A percentile compares a stretch with the other conserved stretches of the same genome.
Conservation (phyloP, 1,284 basidiomycete species). For the Ceratorhiza oryzae-sativae region DNA sequence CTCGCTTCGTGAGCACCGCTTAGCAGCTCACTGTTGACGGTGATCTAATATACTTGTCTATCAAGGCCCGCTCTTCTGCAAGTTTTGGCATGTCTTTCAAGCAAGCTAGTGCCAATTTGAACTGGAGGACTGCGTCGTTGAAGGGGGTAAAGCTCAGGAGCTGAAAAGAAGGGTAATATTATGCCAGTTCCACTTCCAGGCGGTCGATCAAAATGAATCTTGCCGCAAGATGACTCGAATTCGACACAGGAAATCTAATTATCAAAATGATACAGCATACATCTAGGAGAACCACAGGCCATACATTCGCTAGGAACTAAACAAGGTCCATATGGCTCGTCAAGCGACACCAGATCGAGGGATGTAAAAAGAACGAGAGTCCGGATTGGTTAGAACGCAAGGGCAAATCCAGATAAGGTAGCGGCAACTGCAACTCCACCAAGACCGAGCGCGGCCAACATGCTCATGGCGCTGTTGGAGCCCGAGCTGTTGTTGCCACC, state of each 20-base stretch:
- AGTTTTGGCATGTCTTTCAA: no score
- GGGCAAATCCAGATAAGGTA: not conserved
- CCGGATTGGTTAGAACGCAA: conserved; percentile 6
- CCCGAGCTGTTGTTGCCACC: not conserved
- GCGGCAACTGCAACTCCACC: conserved; percentile 1
- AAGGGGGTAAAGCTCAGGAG: no score
- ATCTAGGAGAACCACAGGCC: conserved; percentile 22
- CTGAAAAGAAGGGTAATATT: no score
- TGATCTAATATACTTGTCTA: no score
- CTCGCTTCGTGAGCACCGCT: no score
- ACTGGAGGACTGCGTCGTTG: no score
- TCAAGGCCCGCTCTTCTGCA: no score
- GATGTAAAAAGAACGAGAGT: not conserved
- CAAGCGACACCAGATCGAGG: not conserved
- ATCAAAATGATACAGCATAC: not conserved
- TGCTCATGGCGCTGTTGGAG: not conserved
- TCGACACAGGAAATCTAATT: not conserved
- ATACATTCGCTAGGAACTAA: conserved; percentile 24
- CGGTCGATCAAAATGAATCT: no score
- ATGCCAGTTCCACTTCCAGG: no score
- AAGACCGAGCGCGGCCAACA: conserved; percentile 2
- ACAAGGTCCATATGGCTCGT: conserved; percentile 31
- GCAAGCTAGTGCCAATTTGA: no score
- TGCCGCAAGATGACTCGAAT: not conserved
- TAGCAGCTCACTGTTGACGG: no score